Percentiles rank a stretch among this genome's conserved stretches.
phyloP scores from a whole-genome alignment of 1,139 yeast genomes.

The Taphrina communis region DNA sequence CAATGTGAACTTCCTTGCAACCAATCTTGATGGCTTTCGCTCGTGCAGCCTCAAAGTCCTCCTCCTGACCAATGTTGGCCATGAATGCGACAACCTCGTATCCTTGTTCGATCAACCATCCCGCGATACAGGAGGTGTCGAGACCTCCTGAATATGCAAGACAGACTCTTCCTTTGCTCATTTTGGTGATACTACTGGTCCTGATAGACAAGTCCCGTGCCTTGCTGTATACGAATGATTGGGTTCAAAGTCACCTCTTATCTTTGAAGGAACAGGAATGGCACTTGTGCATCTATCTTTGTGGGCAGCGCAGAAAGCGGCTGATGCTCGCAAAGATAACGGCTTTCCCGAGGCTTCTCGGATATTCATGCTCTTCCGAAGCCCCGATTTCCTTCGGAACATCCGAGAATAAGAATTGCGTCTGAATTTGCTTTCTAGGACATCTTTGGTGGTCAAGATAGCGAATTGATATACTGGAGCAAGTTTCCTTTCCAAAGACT shows the following conservation, averaged over 20 bases:
- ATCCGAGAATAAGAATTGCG: background rate
- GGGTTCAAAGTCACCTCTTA: background rate
- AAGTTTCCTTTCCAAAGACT: no score
- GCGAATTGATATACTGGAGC: no score
- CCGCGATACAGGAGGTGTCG: constrained; percentile 95
- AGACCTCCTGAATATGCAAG: constrained; percentile 99
- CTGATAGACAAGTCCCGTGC: background rate
- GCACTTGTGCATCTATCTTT: background rate
- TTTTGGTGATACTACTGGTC: background rate
- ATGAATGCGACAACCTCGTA: constrained; percentile 95
- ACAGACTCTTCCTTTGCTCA: constrained; percentile 52
- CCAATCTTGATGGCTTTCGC: constrained; percentile 96
- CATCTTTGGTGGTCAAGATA: background rate
- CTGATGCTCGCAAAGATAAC: constrained; percentile 7
- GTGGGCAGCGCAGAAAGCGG: constrained; percentile 3
- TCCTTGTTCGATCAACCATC: constrained; percentile 97
- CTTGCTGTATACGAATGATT: background rate
- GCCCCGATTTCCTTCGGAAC: background rate
- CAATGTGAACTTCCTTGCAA: constrained; percentile 92
- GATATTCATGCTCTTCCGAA: background rate
- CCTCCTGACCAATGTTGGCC: constrained; percentile 59
- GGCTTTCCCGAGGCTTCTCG: constrained; percentile 3
- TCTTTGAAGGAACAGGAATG: background rate
- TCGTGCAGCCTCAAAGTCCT: constrained; percentile 96
- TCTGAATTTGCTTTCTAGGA: background rate